Conservation (phyloP, 2,329 filamentous ascomycete species). For the Diaporthe amygdali region DNA sequence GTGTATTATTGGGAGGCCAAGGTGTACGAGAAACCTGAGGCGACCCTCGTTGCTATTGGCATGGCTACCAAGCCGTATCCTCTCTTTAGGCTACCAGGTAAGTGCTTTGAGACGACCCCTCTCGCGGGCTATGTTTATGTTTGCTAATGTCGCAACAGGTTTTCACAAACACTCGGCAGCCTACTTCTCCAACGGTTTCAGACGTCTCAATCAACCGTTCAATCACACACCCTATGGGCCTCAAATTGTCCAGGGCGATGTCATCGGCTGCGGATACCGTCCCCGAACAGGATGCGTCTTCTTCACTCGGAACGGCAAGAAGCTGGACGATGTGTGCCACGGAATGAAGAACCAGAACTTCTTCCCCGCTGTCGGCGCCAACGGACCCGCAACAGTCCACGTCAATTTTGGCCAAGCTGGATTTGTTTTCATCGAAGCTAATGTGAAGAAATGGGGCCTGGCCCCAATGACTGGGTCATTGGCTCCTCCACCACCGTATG, state of each 20-base stretch:
- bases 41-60: constrained; percentile 84
- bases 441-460: constrained; percentile 99
- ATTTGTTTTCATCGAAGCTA: constrained; percentile 98
- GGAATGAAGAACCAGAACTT: constrained; percentile 95
- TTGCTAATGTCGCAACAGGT: constrained; percentile 52
- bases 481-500: constrained; percentile 94
- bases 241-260: constrained; percentile 87
- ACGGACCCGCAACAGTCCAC: constrained; percentile 89
- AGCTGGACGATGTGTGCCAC: constrained; percentile 91
- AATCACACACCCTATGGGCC: constrained; percentile 80
- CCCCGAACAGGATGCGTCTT: constrained; percentile 94
- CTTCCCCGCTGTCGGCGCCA: constrained; percentile 96
- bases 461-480: constrained; percentile 95
- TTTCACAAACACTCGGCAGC: constrained; percentile 93
- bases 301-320: constrained; percentile 98
- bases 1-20: constrained; percentile 99
- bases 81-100: constrained; percentile 91
- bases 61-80: constrained; percentile 98
- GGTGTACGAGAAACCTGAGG: constrained; percentile 96
- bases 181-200: constrained; percentile 85
- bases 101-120: constrained; percentile 33
- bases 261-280: constrained; percentile 93
- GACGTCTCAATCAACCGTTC: constrained; percentile 94
- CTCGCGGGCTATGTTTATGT: neutral
- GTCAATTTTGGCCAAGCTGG: constrained; percentile 98